phyloP scores from a whole-genome alignment of 768 basidiomycete species.

The Hericium coralloides region DNA sequence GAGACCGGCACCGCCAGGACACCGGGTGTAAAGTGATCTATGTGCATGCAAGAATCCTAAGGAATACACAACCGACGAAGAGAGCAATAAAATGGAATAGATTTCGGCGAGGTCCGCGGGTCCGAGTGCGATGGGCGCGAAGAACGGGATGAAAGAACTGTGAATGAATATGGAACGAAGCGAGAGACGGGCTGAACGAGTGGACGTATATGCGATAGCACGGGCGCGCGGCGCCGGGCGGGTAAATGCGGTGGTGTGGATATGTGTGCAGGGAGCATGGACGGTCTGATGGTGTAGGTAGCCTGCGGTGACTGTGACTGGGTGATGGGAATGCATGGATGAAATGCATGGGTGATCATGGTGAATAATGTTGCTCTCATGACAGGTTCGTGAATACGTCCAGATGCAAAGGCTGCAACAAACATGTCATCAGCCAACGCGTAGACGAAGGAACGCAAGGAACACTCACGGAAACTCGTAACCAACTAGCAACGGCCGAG shows the following conservation, averaged over 20 bases:
- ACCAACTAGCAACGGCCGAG: too few relatives aligned
- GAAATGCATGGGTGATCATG: not conserved
- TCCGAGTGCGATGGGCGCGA: not conserved
- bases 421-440: not conserved
- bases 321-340: conserved; percentile 1
- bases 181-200: not conserved
- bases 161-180: not conserved
- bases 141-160: not conserved
- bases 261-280: not conserved
- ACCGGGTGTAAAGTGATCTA: not conserved
- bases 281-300: not conserved
- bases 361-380: conserved; percentile 1
- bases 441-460: not conserved
- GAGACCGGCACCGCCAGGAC: not conserved
- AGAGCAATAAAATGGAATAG: not conserved
- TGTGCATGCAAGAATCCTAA: not conserved
- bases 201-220: not conserved
- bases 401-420: conserved; percentile 3
- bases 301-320: conserved; percentile 1
- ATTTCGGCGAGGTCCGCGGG: not conserved
- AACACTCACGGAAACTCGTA: too few relatives aligned
- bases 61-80: not conserved
- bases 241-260: not conserved
- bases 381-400: conserved; percentile 1
- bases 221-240: not conserved